A percentile compares a stretch with the other conserved stretches of the same genome.
Conservation (phyloP, 495 filamentous ascomycete genomes). For the Penicillium taxi region DNA sequence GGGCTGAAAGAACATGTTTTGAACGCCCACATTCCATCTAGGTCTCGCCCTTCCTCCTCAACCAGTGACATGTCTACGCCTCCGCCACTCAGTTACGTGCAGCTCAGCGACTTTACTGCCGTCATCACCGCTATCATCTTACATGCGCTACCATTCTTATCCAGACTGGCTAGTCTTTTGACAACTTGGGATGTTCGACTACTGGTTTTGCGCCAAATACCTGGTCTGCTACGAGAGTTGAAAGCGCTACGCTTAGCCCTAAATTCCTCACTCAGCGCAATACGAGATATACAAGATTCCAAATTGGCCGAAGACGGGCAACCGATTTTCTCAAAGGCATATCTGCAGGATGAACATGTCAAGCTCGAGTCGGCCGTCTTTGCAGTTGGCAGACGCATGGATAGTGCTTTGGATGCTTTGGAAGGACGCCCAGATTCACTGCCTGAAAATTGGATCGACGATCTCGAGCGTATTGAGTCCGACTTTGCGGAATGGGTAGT, state of each 20-base stretch:
- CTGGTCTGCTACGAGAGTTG: slow-evolving; percentile 61
- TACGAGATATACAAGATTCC: slow-evolving; percentile 43
- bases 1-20: slow-evolving; percentile 86
- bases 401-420: slow-evolving; percentile 73
- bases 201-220: slow-evolving; percentile 61
- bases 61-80: slow-evolving; percentile 46
- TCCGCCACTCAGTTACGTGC: slow-evolving; percentile 46
- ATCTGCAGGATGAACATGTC: slow-evolving; percentile 54
- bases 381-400: slow-evolving; percentile 62
- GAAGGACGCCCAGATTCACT: slow-evolving; percentile 77
- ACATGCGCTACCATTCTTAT: slow-evolving; percentile 76
- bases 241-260: slow-evolving; percentile 54
- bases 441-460: slow-evolving; percentile 80
- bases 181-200: slow-evolving; percentile 71
- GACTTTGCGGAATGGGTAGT: slow-evolving; percentile 75
- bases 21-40: slow-evolving; percentile 59
- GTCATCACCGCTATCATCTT: slow-evolving; percentile 82
- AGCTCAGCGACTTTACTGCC: slow-evolving; percentile 78
- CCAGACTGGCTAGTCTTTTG: slow-evolving; percentile 58
- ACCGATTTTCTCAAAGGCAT: slow-evolving; percentile 33
- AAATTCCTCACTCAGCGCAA: slow-evolving; percentile 55
- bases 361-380: slow-evolving; percentile 62
- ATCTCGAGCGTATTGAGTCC: slow-evolving; percentile 70
- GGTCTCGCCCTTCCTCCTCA: slow-evolving; percentile 47
- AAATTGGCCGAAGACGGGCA: slow-evolving; percentile 12